Evolutionary conservation across 2,329 filamentous ascomycete species (phyloP).

Genomic region (Cytospora piceicola): DNA sequence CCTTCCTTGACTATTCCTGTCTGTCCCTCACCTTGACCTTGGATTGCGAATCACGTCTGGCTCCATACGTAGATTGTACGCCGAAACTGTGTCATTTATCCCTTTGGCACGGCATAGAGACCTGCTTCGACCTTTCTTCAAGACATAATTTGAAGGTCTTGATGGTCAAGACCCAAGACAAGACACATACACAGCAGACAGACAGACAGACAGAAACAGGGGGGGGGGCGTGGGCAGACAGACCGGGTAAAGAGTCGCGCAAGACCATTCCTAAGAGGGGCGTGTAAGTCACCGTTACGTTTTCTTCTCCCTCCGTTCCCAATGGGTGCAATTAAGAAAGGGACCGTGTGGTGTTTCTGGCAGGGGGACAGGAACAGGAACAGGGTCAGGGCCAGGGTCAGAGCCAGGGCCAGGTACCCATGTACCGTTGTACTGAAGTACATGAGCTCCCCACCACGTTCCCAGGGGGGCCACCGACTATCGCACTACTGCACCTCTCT

Average conservation of each 20-base stretch:
- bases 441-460: constrained; percentile 13
- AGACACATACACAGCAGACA: constrained; percentile 7
- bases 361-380: background rate
- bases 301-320: constrained; percentile 21
- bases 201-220: no score
- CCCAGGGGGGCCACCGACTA: constrained; percentile 26
- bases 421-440: background rate
- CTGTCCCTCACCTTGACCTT: constrained; percentile 10
- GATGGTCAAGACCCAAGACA: background rate
- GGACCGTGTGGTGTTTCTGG: constrained; percentile 26
- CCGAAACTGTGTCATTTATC: background rate
- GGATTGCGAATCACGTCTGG: constrained; percentile 22
- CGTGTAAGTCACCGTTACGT: constrained; percentile 31
- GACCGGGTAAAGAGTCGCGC: background rate
- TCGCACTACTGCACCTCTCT: constrained; percentile 11
- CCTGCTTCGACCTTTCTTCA: background rate
- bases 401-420: constrained; percentile 18
- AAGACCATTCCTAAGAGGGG: constrained; percentile 9
- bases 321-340: constrained; percentile 14
- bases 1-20: constrained; percentile 18
- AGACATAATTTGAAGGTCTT: no score
- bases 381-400: constrained; percentile 10
- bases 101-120: background rate
- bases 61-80: constrained; percentile 2
- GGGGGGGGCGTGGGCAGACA: background rate